phyloP scores from a whole-genome alignment of 768 basidiomycete species.

The Lactifluus hygrophoroides region DNA sequence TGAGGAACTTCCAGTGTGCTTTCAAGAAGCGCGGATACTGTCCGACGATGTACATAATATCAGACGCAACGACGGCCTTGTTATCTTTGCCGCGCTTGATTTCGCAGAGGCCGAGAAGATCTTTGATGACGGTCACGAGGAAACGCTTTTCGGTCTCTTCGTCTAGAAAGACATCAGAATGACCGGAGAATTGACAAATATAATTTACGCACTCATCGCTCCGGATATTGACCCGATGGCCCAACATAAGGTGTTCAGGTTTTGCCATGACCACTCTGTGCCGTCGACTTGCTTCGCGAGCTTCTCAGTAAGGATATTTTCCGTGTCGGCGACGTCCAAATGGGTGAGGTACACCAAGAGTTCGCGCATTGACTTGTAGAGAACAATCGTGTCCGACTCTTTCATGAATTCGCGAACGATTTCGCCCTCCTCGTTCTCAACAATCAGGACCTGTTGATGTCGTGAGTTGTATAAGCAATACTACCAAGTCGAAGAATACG shows the following conservation, averaged over 20 bases:
- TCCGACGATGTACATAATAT: conserved; percentile 98
- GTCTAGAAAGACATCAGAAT: conserved; percentile 39
- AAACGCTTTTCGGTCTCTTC: conserved; percentile 99
- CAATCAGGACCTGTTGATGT: conserved; percentile 73
- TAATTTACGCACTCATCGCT: conserved; percentile 79
- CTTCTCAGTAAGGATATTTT: conserved; percentile 96
- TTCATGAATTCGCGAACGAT: conserved; percentile 99
- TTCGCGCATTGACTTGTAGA: conserved; percentile 99
- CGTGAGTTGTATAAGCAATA: conserved; percentile 8
- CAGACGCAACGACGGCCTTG: conserved; percentile 95
- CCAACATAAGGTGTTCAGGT: conserved; percentile 98
- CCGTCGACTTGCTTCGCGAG: conserved; percentile 95
- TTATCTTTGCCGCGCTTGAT: conserved; percentile 99
- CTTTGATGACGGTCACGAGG: conserved; percentile 98
- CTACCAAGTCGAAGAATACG: conserved; percentile 16
- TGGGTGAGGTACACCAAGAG: conserved; percentile 96
- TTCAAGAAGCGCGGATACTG: conserved; percentile 99
- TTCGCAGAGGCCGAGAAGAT: conserved; percentile 92
- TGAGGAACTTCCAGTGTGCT: conserved; percentile 99
- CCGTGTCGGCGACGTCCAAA: conserved; percentile 91
- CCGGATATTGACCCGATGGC: conserved; percentile 99
- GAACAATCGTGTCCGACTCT: conserved; percentile 94
- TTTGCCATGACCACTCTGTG: conserved; percentile 99
- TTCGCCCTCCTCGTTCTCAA: conserved; percentile 99
- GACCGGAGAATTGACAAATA: neutral